Evolutionary conservation across 257 asterid genomes (phyloP).

Genomic region (Gentiana straminea): DNA sequence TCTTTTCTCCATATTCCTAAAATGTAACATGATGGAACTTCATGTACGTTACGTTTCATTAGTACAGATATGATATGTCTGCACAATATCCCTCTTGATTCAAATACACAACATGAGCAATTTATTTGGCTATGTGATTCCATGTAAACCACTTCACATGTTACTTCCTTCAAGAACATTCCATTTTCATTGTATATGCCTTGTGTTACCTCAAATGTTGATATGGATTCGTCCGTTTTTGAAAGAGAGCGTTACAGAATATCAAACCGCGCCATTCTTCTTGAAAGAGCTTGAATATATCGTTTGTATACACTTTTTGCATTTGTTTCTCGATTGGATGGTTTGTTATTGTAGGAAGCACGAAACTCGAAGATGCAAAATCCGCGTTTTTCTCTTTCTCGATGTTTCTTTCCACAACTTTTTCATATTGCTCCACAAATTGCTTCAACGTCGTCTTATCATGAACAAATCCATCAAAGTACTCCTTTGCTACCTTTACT

Average conservation of each 20-base stretch:
- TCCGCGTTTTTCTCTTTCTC: conserved; percentile 34
- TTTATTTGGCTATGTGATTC: conserved; percentile 12
- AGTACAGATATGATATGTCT: conserved; percentile 36
- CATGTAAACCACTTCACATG: conserved; percentile 24
- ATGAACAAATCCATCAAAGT: conserved; percentile 42
- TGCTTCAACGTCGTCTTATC: conserved; percentile 23
- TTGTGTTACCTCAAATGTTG: conserved; percentile 7
- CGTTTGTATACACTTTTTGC: conserved; percentile 30
- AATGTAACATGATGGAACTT: conserved; percentile 26
- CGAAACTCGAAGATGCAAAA: conserved; percentile 14
- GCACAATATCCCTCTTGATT: conserved; percentile 34
- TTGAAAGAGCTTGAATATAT: conserved; percentile 31
- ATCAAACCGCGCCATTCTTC: conserved; percentile 29
- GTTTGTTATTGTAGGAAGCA: conserved; percentile 16
- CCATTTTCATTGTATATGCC: conserved; percentile 4
- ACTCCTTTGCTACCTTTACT: conserved; percentile 22
- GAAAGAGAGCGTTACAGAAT: conserved; percentile 23
- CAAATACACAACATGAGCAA: conserved; percentile 36
- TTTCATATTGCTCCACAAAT: conserved; percentile 24
- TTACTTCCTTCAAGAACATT: conserved; percentile 22
- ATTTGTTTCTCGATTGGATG: conserved; percentile 44
- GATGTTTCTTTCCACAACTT: conserved; percentile 19
- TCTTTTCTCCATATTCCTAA: conserved; percentile 32
- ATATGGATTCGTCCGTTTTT: conserved; percentile 17
- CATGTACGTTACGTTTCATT: conserved; percentile 25